Evolutionary conservation across 768 basidiomycete species (phyloP), one percentile per base, ranked within the genome.

Genomic region (Rickenella mellea): DNA sequence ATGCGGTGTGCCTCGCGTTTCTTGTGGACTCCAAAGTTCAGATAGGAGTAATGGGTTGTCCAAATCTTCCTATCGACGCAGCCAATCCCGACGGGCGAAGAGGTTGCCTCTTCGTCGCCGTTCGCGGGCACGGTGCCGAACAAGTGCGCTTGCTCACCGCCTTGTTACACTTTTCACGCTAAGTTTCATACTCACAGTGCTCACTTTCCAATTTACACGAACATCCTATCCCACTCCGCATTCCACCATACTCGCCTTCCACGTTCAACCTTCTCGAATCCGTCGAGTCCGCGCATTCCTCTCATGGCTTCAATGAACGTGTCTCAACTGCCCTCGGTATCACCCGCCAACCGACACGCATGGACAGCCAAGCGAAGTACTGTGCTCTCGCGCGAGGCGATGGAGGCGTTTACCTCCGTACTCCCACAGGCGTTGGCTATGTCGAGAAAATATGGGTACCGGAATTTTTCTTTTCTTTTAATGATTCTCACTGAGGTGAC

Each of bases 331-430:
- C 80, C 4, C 66, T 97, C 20, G 72, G 72, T 2, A 72, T 96
- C 42, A 77, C 78, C 14, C 65, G 73, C 2, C 57, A 71, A 0
- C 80, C 86, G 7, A 68, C 79, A 12, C 71, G 89, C 15, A 96
- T 98, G 92, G 94, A 98, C 58, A 88, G 84, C 57, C 93, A 97
- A 60, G 91, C 92, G 1, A 99, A 98, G 63, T 98, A 98, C 51
- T 78, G 83, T 24, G 80, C 81, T 54, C 74, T 98, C 11, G 78
- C 80, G 4, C 67, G 93, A 30, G 91, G 93, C 0, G 85, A 94
- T 42, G 92, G 91, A 1, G 81, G 79, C 1, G 74, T 76, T 27
- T 94, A 91, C 56, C 64, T 90, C 31, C 70, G 87, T 6, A 80
- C 89, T 71, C 88, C 88, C 0, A 79, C 79, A 1, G 78, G 78